Evolutionary conservation across 768 basidiomycete genomes (phyloP).

Genomic region (Mycena olivaceomarginata): DNA sequence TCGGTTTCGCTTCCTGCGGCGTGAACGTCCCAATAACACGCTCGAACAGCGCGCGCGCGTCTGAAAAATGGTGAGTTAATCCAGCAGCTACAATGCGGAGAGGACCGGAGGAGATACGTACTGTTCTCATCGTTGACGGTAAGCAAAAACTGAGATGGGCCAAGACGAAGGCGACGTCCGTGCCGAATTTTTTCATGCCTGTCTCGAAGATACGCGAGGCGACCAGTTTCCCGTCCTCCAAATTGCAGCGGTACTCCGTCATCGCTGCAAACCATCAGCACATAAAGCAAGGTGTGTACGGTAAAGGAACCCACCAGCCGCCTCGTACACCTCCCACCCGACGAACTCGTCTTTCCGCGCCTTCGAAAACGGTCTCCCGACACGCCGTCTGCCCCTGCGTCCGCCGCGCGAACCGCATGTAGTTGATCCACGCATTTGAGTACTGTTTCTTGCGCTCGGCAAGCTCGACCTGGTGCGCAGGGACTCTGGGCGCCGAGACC

Average conservation of each 20-base stretch:
- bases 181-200: constrained; percentile 88
- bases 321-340: constrained; percentile 96
- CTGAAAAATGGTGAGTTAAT: constrained; percentile 62
- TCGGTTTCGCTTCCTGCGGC: constrained; percentile 84
- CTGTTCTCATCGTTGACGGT: constrained; percentile 97
- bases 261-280: constrained; percentile 72
- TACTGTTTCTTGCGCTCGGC: constrained; percentile 80
- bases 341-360: constrained; percentile 86
- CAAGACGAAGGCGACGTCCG: constrained; percentile 90
- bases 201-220: constrained; percentile 96
- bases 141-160: constrained; percentile 96
- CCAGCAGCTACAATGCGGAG: constrained; percentile 18
- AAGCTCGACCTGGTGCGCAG: constrained; percentile 59
- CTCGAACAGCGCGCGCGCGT: constrained; percentile 97
- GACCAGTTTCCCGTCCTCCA: constrained; percentile 78
- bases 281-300: constrained; percentile 29
- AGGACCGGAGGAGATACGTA: constrained; percentile 62
- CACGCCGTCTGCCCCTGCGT: constrained; percentile 91
- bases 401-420: constrained; percentile 94
- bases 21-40: constrained; percentile 87
- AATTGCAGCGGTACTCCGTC: constrained; percentile 94
- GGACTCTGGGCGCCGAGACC: not conserved
- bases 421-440: constrained; percentile 89
- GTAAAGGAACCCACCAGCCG: constrained; percentile 77
- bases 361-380: constrained; percentile 86